These are phyloP conservation scores for Sporisorium scitamineum DNA, from an alignment of 1,284 basidiomycete species.

Conservation along the genomic window DNA sequence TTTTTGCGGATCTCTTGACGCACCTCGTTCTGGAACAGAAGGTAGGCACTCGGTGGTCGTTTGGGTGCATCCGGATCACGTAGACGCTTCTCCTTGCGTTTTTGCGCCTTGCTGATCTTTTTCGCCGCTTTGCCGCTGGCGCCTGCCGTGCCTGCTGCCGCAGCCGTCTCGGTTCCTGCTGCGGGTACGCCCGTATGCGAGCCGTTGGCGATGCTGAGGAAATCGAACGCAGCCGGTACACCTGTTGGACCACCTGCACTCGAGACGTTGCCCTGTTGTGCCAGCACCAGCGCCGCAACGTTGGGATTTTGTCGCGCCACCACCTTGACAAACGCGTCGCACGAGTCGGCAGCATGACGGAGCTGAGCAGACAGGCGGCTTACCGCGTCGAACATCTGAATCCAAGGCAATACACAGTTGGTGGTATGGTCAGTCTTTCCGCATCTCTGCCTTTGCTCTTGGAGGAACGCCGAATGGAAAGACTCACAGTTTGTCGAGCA, in stretches of 20 bases:
- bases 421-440: neutral
- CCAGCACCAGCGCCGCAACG: conserved; percentile 53
- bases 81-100: conserved; percentile 54
- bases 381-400: conserved; percentile 55
- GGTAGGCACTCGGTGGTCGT: conserved; percentile 62
- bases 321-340: conserved; percentile 56
- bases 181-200: conserved; percentile 29
- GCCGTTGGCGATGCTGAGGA: conserved; percentile 48
- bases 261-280: conserved; percentile 47
- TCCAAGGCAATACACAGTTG: neutral
- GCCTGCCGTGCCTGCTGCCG: conserved; percentile 31
- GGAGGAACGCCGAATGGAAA: no score
- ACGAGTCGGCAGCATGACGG: conserved; percentile 54
- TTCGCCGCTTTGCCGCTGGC: conserved; percentile 48
- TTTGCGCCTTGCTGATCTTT: conserved; percentile 55
- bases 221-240: conserved; percentile 46
- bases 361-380: conserved; percentile 54
- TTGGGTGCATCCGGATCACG: conserved; percentile 64
- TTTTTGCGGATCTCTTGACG: conserved; percentile 59
- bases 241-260: conserved; percentile 27
- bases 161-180: conserved; percentile 35
- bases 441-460: neutral
- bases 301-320: conserved; percentile 55
- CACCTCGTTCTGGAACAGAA: conserved; percentile 66
- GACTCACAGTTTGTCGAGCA: conserved; percentile 49